Evolutionary conservation across 345 rosid genomes (phyloP).

Genomic region (Isatis tinctoria): DNA sequence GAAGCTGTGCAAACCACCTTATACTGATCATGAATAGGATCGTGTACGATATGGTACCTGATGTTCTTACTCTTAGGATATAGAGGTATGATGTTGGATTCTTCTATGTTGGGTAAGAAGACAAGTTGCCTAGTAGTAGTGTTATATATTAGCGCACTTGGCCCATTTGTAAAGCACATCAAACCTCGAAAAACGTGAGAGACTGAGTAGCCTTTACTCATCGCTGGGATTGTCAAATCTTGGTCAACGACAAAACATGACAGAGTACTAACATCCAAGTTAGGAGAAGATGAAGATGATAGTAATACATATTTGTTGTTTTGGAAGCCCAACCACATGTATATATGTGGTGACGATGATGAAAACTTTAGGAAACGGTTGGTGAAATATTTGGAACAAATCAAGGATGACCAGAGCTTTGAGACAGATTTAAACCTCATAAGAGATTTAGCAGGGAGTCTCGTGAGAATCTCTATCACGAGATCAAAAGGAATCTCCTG

Average conservation of each 20-base stretch:
- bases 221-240: background rate
- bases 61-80: background rate
- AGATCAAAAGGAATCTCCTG: too few relatives aligned
- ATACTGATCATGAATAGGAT: conserved; percentile 3
- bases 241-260: background rate
- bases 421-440: too few relatives aligned
- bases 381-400: too few relatives aligned
- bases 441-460: too few relatives aligned
- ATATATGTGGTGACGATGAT: too few relatives aligned
- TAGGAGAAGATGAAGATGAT: too few relatives aligned
- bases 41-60: background rate
- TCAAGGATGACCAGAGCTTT: too few relatives aligned
- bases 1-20: conserved; percentile 12
- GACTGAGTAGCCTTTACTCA: background rate
- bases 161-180: background rate
- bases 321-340: too few relatives aligned
- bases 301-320: too few relatives aligned
- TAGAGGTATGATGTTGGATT: background rate
- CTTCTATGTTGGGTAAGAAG: conserved; percentile 5
- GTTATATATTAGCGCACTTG: background rate
- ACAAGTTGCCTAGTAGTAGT: conserved; percentile 11
- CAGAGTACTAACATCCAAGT: too few relatives aligned
- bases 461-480: too few relatives aligned
- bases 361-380: too few relatives aligned
- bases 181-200: conserved; percentile 10